These are phyloP conservation scores for Xylaria multiplex DNA, from an alignment of 2,329 filamentous ascomycete species.

Conservation along the genomic window DNA sequence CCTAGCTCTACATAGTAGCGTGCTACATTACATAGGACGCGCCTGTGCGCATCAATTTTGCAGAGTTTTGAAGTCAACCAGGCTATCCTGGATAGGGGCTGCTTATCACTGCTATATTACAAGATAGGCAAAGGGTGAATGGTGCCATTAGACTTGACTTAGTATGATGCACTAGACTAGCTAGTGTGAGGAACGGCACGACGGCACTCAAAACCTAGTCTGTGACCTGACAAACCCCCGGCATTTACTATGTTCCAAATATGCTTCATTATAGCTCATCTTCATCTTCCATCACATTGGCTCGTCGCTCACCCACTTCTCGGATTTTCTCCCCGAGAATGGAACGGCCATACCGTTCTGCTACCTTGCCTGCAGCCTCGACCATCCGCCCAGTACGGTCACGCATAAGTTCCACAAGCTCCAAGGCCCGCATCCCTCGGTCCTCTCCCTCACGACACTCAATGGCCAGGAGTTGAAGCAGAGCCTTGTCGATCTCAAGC, in stretches of 20 bases:
- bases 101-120: conserved; percentile 10
- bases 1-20: too few relatives aligned
- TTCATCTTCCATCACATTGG: conserved; percentile 55
- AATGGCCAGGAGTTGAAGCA: conserved; percentile 86
- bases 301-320: conserved; percentile 78
- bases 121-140: conserved; percentile 1
- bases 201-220: neutral
- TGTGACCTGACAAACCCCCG: conserved; percentile 1
- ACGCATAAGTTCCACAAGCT: conserved; percentile 86
- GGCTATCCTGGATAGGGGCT: conserved; percentile 9
- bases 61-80: neutral
- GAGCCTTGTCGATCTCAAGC: conserved; percentile 86
- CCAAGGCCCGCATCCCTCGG: conserved; percentile 90
- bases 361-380: conserved; percentile 89
- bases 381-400: conserved; percentile 89
- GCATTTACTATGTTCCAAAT: conserved; percentile 17
- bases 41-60: neutral
- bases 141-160: too few relatives aligned
- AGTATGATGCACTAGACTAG: too few relatives aligned
- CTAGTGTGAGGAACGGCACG: neutral
- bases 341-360: conserved; percentile 81
- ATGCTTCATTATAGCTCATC: conserved; percentile 32
- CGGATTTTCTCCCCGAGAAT: conserved; percentile 91
- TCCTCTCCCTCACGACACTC: conserved; percentile 96
- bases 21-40: neutral